Base-by-base conservation (phyloP, 2,329 filamentous ascomycete species). In the Ilyonectria robusta region DNA sequence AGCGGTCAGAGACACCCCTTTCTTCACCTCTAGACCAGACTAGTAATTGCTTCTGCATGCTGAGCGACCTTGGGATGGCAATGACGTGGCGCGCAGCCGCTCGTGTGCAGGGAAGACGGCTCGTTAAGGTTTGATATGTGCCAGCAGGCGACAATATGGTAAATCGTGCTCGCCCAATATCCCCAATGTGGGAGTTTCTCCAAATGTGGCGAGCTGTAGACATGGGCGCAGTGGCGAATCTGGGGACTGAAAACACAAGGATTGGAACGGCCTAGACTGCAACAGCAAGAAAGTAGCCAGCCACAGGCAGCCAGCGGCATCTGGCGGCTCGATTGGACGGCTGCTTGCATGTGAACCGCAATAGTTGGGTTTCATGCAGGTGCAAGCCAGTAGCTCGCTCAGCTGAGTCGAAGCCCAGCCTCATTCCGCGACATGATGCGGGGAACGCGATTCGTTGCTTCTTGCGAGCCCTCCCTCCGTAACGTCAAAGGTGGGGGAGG, bases 401-500 rank as follows among this genome's bases (percentile, higher is more conserved):
- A 53, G 50, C 50, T 53, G 50, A n/a, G 29, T 35, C 10, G 50
- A 21, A n/a, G 50, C n/a, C 50, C 31, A 53, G 50, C 31, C 50
- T 53, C 31, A 42, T 21, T 37, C 40, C 42, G 53, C 51, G 29
- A 48, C 46, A 53, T n/a, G 51, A 7, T 19, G 46, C 33, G 19
- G 44, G 31, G n/a, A 21, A 33, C 2, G 29, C n/a, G 29, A 53
- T 53, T 53, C 48, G 29, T 53, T 48, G 51, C 40, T 48, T 48
- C 48, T 47, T 62, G 31, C 21, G 29, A 37, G 21, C 21, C 17
- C 31, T 15, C 59, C 31, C 29, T 31, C 29, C 40, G 31, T 46
- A 21, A 19, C 47, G 21, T 35, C 56, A 56, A 59, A 29, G 19
- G 19, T 37, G 42, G 56, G 46, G 42, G 48, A 60, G 33, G 8